These are phyloP conservation scores for Pisolithus tinctorius DNA, from an alignment of 768 basidiomycete genomes.

Conservation along the genomic window DNA sequence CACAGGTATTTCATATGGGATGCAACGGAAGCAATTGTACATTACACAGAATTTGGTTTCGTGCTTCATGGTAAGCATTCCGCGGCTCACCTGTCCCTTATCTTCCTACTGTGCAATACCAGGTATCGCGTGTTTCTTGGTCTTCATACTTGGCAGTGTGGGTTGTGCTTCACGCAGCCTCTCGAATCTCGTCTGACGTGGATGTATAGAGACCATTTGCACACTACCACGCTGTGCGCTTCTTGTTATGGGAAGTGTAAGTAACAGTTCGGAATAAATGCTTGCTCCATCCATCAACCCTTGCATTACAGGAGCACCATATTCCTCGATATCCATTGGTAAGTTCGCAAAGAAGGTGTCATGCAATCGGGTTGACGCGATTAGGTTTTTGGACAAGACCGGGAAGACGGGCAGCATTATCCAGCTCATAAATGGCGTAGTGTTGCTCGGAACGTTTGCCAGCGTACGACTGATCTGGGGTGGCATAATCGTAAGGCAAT, in stretches of 20 bases:
- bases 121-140: slow-evolving; percentile 57
- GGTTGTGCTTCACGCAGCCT: slow-evolving; percentile 19
- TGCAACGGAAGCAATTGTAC: slow-evolving; percentile 57
- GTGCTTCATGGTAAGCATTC: slow-evolving; percentile 58
- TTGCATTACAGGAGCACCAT: slow-evolving; percentile 56
- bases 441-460: slow-evolving; percentile 64
- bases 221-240: slow-evolving; percentile 71
- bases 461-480: slow-evolving; percentile 68
- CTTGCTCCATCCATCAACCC: slow-evolving; percentile 2
- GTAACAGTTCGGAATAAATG: slow-evolving; percentile 14
- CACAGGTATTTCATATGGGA: slow-evolving; percentile 83
- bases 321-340: slow-evolving; percentile 88
- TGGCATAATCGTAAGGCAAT: slow-evolving; percentile 31
- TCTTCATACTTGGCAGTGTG: slow-evolving; percentile 70
- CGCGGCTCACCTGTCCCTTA: not conserved
- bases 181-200: slow-evolving; percentile 5
- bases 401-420: slow-evolving; percentile 59
- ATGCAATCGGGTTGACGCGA: not conserved
- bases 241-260: slow-evolving; percentile 77
- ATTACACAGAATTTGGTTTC: slow-evolving; percentile 68
- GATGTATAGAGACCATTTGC: slow-evolving; percentile 59
- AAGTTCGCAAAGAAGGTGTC: slow-evolving; percentile 9
- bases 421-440: slow-evolving; percentile 67
- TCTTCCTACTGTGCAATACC: slow-evolving; percentile 1
- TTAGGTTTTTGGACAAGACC: slow-evolving; percentile 73